phyloP scores from a whole-genome alignment of 2,329 filamentous ascomycete species.

The Raffaelea arxii region DNA sequence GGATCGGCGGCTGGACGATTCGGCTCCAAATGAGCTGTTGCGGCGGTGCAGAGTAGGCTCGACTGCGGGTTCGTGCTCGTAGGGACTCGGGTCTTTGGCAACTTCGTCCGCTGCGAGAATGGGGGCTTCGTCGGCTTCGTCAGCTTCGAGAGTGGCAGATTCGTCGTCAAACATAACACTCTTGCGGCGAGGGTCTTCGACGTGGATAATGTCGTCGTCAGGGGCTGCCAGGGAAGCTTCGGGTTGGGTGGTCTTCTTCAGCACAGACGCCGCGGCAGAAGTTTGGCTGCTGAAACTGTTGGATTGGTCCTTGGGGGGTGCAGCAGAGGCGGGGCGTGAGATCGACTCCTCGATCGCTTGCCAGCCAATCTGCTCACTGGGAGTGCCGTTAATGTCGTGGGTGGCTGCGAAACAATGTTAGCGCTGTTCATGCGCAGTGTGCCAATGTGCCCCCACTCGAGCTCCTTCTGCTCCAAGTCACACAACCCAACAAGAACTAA shows the following conservation, averaged over 20 bases:
- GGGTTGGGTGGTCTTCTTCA: constrained; percentile 17
- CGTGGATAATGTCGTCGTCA: constrained; percentile 55
- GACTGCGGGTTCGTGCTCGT: constrained; percentile 69
- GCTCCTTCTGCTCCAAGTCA: no score
- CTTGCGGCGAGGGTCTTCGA: constrained; percentile 54
- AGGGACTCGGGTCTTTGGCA: constrained; percentile 58
- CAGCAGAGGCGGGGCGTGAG: constrained; percentile 37
- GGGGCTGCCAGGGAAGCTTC: constrained; percentile 19
- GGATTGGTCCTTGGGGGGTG: constrained; percentile 9
- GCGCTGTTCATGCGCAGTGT: constrained; percentile 1
- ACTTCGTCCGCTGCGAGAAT: constrained; percentile 88
- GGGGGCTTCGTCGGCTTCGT: constrained; percentile 60
- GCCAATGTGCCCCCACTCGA: no score
- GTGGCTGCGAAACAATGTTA: constrained; percentile 43
- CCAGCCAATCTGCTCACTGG: constrained; percentile 85
- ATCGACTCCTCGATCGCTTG: constrained; percentile 77
- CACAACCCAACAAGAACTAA: background rate
- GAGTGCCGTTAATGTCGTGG: constrained; percentile 57
- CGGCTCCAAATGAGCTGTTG: constrained; percentile 43
- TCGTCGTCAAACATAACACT: constrained; percentile 34
- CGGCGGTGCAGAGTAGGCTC: constrained; percentile 61
- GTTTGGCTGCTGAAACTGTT: constrained; percentile 11
- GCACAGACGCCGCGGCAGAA: constrained; percentile 17
- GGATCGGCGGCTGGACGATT: constrained; percentile 5
- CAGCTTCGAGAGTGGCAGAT: constrained; percentile 27